Evolutionary conservation across 2,329 filamentous ascomycete genomes (phyloP).

Genomic region (Lasiodiplodia hormozganensis): DNA sequence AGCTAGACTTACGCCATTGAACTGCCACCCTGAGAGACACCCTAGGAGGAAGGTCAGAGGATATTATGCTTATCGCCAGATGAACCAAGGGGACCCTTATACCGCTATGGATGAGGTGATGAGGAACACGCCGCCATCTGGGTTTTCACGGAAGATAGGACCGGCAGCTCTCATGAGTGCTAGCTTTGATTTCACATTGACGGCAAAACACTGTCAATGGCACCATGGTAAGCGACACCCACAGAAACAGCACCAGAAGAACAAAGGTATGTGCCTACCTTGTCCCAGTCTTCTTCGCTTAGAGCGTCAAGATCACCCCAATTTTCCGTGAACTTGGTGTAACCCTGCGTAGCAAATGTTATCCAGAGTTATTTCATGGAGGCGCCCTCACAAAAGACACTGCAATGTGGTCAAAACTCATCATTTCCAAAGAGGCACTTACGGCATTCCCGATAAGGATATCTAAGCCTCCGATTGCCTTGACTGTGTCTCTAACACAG

Average conservation of each 20-base stretch:
- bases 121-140: conserved; percentile 68
- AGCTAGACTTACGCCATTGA: conserved; percentile 59
- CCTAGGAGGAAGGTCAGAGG: conserved; percentile 41
- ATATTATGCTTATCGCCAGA: too few relatives aligned
- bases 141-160: conserved; percentile 66
- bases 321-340: conserved; percentile 63
- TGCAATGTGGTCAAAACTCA: neutral
- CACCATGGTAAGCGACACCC: conserved; percentile 20
- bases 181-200: conserved; percentile 63
- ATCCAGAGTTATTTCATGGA: neutral
- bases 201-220: conserved; percentile 61
- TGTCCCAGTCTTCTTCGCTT: conserved; percentile 69
- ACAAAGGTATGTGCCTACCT: conserved; percentile 46
- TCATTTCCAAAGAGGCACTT: conserved; percentile 34
- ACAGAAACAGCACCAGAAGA: conserved; percentile 18
- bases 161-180: conserved; percentile 63
- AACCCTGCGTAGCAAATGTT: conserved; percentile 54
- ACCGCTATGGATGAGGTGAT: conserved; percentile 69
- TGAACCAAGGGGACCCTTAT: conserved; percentile 32
- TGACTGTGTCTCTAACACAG: conserved; percentile 66
- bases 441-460: conserved; percentile 78
- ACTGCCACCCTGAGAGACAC: conserved; percentile 58
- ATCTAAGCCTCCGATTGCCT: conserved; percentile 73
- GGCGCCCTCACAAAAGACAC: neutral
- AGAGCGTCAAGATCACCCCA: conserved; percentile 66